Conservation (phyloP, 768 basidiomycete genomes). For the Tricholoma furcatifolium region DNA sequence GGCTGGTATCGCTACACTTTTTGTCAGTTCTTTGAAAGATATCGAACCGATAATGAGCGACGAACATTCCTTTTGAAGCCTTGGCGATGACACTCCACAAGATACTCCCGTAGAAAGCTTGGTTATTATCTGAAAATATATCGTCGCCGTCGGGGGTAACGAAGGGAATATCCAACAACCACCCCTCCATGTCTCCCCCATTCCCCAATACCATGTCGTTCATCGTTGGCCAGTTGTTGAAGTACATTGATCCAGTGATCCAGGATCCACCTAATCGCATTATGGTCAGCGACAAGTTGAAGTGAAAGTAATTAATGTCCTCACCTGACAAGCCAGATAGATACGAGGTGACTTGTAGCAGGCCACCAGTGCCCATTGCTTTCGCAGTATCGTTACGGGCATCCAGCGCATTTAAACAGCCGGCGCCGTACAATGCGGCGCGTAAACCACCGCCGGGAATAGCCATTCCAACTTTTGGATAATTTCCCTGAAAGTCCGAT, state of each 20-base stretch:
- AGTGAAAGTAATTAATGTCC: slow-evolving; percentile 7
- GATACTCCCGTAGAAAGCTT: slow-evolving; percentile 52
- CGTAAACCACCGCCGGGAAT: slow-evolving; percentile 72
- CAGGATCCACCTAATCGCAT: slow-evolving; percentile 59
- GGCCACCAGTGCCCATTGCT: slow-evolving; percentile 59
- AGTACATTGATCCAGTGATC: slow-evolving; percentile 59
- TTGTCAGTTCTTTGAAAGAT: background rate
- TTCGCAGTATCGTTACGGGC: slow-evolving; percentile 58
- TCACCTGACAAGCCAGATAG: slow-evolving; percentile 64
- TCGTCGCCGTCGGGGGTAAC: slow-evolving; percentile 51
- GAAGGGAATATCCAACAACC: slow-evolving; percentile 58
- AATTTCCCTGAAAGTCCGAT: slow-evolving; percentile 34
- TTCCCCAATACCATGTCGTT: slow-evolving; percentile 62
- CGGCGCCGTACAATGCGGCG: slow-evolving; percentile 66
- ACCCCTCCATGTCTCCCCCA: slow-evolving; percentile 42
- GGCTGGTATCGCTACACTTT: slow-evolving; percentile 52
- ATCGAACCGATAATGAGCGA: slow-evolving; percentile 5
- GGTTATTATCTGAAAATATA: slow-evolving; percentile 44
- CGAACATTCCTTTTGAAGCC: slow-evolving; percentile 52
- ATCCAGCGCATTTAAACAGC: slow-evolving; percentile 56
- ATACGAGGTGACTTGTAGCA: slow-evolving; percentile 72
- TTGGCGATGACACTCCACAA: slow-evolving; percentile 57
- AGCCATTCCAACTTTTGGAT: slow-evolving; percentile 60
- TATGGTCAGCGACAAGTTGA: background rate
- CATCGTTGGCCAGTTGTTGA: slow-evolving; percentile 63